Percentiles rank a stretch among this genome's conserved stretches.
Conservation (phyloP, 345 rosid genomes). For the Populus davidiana region DNA sequence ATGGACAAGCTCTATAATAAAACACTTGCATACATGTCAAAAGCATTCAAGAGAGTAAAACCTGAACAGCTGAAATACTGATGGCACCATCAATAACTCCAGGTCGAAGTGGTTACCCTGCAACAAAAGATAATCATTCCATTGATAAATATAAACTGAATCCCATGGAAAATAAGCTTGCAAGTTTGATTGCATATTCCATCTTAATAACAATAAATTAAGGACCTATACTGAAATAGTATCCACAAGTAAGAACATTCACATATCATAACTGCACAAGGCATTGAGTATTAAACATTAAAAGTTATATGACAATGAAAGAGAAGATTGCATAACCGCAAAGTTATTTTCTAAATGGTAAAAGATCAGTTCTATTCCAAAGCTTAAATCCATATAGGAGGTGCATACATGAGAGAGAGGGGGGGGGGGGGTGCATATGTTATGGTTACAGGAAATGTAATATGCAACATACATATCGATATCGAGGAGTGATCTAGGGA, state of each 20-base stretch:
- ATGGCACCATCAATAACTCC: slow-evolving; percentile 94
- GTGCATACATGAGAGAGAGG: too few species aligned
- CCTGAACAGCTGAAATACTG: slow-evolving; percentile 96
- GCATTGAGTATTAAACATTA: neutral
- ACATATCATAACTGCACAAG: neutral
- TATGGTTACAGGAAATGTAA: too few species aligned
- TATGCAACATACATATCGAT: too few species aligned
- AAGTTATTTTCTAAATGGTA: too few species aligned
- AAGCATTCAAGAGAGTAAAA: slow-evolving; percentile 12
- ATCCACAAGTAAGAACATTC: neutral
- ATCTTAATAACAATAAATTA: neutral
- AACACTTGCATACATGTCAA: neutral
- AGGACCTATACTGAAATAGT: neutral
- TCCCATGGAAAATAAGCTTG: neutral
- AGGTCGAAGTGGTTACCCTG: slow-evolving; percentile 92
- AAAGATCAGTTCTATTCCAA: too few species aligned
- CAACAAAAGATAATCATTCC: neutral
- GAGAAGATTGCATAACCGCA: too few species aligned
- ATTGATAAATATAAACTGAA: neutral
- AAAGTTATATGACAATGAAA: neutral
- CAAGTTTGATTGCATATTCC: neutral
- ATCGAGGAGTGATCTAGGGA: too few species aligned
- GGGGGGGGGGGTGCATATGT: too few species aligned
- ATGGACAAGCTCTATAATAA: neutral
- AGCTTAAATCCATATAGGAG: too few species aligned